phyloP scores from a whole-genome alignment of 495 filamentous ascomycete genomes.

The Hypomontagnella submonticulosa region DNA sequence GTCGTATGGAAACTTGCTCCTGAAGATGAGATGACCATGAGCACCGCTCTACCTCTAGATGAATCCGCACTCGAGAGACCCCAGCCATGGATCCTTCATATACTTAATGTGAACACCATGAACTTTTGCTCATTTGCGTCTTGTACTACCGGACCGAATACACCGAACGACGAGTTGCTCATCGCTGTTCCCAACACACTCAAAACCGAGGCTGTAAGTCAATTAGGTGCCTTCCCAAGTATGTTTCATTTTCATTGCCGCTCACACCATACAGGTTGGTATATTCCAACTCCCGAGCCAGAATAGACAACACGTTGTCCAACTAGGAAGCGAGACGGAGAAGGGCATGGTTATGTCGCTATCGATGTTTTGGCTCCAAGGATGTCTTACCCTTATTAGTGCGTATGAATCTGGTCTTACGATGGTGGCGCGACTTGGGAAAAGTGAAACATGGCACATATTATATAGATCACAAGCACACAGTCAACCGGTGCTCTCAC shows the following conservation, averaged over 20 bases:
- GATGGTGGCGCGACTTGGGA: constrained; percentile 60
- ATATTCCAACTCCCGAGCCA: constrained; percentile 86
- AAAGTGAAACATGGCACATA: constrained; percentile 63
- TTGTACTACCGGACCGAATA: constrained; percentile 51
- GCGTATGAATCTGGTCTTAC: constrained; percentile 90
- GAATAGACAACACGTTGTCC: constrained; percentile 72
- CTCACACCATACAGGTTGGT: constrained; percentile 67
- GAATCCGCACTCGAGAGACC: constrained; percentile 58
- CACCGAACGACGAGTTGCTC: constrained; percentile 56
- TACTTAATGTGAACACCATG: constrained; percentile 87
- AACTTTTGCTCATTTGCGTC: constrained; percentile 94
- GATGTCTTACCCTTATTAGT: constrained; percentile 65
- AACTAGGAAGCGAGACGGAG: constrained; percentile 60
- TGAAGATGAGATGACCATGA: constrained; percentile 72
- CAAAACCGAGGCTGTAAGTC: constrained; percentile 74
- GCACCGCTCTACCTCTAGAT: constrained; percentile 77
- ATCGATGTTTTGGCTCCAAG: constrained; percentile 63
- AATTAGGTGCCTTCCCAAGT: not conserved
- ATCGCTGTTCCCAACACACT: constrained; percentile 82
- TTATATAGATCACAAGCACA: constrained; percentile 76
- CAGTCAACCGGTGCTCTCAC: constrained; percentile 85
- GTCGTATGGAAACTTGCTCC: constrained; percentile 79
- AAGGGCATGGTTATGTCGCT: constrained; percentile 95
- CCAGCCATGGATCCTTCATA: constrained; percentile 86
- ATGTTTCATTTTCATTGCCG: not conserved